phyloP scores from a whole-genome alignment of 2,329 filamentous ascomycete genomes.

The Rhynchosporium graminicola region DNA sequence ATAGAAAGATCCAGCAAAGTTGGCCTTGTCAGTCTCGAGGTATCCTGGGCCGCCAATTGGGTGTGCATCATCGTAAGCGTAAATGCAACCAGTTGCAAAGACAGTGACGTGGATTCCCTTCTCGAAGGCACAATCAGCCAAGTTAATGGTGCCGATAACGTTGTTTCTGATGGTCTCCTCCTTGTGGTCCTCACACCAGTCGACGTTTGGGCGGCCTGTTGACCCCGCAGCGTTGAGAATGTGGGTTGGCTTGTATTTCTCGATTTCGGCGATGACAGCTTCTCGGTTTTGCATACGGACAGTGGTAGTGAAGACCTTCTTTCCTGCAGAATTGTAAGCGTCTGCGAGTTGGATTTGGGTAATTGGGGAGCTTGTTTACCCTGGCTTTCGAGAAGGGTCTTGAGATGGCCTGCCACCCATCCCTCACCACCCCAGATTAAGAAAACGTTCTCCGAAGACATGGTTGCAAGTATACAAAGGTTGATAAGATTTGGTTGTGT shows the following conservation, averaged over 20 bases:
- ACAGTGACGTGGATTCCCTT: conserved; percentile 63
- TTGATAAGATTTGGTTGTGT: conserved; percentile 12
- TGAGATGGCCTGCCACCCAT: conserved; percentile 64
- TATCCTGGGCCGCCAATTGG: conserved; percentile 61
- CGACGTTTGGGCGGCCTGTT: conserved; percentile 68
- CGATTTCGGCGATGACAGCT: conserved; percentile 56
- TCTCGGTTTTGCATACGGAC: conserved; percentile 66
- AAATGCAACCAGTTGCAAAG: conserved; percentile 69
- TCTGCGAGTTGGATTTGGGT: not conserved
- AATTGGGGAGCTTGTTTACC: conserved; percentile 35
- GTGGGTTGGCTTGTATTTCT: conserved; percentile 62
- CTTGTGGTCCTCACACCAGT: conserved; percentile 72
- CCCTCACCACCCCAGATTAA: conserved; percentile 66
- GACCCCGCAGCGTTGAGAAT: conserved; percentile 67
- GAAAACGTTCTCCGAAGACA: conserved; percentile 46
- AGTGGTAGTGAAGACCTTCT: conserved; percentile 61
- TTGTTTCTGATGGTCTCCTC: conserved; percentile 68
- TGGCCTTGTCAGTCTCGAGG: conserved; percentile 61
- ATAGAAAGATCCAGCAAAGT: conserved; percentile 69
- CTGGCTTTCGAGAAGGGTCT: conserved; percentile 56
- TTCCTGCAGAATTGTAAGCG: conserved; percentile 42
- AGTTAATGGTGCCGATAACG: conserved; percentile 63
- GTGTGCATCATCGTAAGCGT: conserved; percentile 62
- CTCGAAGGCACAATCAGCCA: conserved; percentile 61
- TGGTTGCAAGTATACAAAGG: conserved; percentile 20